These are phyloP conservation scores for Trypanosoma theileri DNA, from an alignment of 208 protist genomes.

Conservation along the genomic window DNA sequence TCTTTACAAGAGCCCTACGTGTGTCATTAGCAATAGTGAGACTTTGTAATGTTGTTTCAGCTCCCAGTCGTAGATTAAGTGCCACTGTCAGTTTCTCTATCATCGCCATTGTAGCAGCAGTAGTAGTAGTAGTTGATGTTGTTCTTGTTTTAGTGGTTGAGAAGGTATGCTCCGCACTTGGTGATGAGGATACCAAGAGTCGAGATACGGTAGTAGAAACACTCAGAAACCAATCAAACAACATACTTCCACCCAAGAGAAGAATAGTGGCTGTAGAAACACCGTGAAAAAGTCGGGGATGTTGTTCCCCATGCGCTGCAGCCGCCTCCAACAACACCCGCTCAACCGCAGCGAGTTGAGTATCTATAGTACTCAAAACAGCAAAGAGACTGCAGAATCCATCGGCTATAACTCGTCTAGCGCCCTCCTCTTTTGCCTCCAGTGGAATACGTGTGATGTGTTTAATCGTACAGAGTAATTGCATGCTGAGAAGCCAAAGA, in stretches of 20 bases:
- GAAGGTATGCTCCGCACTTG: too few species aligned
- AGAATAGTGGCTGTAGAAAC: slow-evolving; percentile 29
- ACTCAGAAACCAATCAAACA: slow-evolving; percentile 53
- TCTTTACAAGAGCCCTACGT: slow-evolving; percentile 47
- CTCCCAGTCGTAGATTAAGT: slow-evolving; percentile 39
- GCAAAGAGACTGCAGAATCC: slow-evolving; percentile 51
- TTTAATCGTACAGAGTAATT: slow-evolving; percentile 57
- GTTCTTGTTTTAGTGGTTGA: too few species aligned
- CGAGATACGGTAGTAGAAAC: slow-evolving; percentile 5
- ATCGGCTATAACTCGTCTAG: slow-evolving; percentile 29
- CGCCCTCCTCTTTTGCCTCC: not conserved
- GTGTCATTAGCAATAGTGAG: slow-evolving; percentile 30
- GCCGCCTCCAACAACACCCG: not conserved
- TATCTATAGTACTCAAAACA: slow-evolving; percentile 49
- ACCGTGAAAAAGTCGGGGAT: not conserved
- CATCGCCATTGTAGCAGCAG: not conserved
- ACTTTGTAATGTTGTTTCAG: slow-evolving; percentile 28
- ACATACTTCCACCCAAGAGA: slow-evolving; percentile 63
- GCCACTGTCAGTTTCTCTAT: slow-evolving; percentile 30
- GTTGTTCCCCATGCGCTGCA: not conserved
- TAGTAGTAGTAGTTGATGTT: not conserved
- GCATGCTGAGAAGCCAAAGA: slow-evolving; percentile 46
- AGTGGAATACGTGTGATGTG: slow-evolving; percentile 34
- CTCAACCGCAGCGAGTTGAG: slow-evolving; percentile 22
- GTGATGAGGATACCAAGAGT: not conserved